Evolutionary conservation across 2,329 filamentous ascomycete species (phyloP), one percentile per base, ranked within the genome.

Genomic region (Ceratocystis smalleyi): DNA sequence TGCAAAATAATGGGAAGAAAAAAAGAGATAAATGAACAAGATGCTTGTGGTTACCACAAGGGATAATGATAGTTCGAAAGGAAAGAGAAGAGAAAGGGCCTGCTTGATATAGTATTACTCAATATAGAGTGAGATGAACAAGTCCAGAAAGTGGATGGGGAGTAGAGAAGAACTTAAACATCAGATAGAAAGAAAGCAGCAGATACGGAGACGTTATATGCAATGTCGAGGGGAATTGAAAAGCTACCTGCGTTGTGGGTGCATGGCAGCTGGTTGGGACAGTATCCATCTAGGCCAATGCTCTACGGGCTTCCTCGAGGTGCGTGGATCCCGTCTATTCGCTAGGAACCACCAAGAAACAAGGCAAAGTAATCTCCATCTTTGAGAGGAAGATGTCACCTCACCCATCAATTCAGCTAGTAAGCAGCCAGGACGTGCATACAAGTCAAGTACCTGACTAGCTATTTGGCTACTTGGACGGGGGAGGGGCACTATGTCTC

Each of bases 401-500:
- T 24, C 19, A 15, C 19, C 47, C 19, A 15, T 24, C 47, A 51
- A 4, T 12, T 24, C 47, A 51, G 47, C 47, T 51, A 51, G 47
- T 51, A 40, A 40, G 35, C 47, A 51, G 47, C 47, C 47, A 51
- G 47, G 47, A 51, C 47, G 10, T 27, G 30, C n/a, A 57, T 30
- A 57, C 54, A 32, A 35, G 27, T 57, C 54, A 32, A 57, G 54
- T 57, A 57, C 54, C 54, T 57, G 54, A 57, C 54, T 57, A 57
- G 54, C 27, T n/a, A 35, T 6, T 30, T 7, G 32, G 17, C 27
- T 35, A 19, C 30, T 57, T 19, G 1, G 19, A 22, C 8, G 47
- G 47, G 47, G 47, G 47, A 15, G 47, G 47, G 47, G 47, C 47
- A n/a, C 51, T n/a, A 55, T 17, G 24, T 22, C 10, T 12, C 35